Evolutionary conservation across 176 grass and related monocot species (phyloP).

Genomic region (Musa schizocarpa): DNA sequence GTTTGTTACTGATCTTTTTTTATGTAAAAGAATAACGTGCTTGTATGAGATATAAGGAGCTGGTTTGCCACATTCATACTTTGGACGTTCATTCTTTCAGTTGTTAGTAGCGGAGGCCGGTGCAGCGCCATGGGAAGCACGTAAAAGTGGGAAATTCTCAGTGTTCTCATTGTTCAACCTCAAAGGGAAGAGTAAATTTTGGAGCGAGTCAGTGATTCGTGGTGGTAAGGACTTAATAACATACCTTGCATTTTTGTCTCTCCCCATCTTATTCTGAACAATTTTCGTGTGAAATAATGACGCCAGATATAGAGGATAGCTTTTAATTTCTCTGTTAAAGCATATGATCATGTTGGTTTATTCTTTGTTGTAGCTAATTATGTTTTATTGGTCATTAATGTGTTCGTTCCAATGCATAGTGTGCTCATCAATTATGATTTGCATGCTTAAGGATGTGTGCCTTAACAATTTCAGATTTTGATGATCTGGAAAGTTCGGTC

Average conservation of each 20-base stretch:
- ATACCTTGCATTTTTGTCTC: background rate
- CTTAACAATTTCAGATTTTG: conserved; percentile 52
- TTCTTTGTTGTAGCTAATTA: background rate
- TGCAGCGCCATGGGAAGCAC: background rate
- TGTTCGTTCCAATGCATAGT: background rate
- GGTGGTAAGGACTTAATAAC: conserved; percentile 24
- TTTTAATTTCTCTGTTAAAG: too few species aligned
- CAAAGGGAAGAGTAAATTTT: conserved; percentile 78
- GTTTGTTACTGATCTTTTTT: background rate
- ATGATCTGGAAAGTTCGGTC: conserved; percentile 54
- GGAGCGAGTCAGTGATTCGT: conserved; percentile 85
- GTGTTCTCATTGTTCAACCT: conserved; percentile 95
- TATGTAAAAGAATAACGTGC: background rate
- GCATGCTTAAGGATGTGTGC: background rate
- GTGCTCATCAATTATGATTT: background rate
- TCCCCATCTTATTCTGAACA: background rate
- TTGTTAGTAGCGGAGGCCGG: background rate
- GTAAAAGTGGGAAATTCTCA: conserved; percentile 19
- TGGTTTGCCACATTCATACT: background rate
- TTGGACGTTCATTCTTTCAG: background rate
- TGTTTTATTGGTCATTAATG: background rate
- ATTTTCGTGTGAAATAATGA: background rate
- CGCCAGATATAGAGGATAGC: background rate
- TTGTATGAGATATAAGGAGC: too few species aligned
- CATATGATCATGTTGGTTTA: too few species aligned